Evolutionary conservation across 208 protist species (phyloP).

Genomic region (Trypanosoma platydactyli): DNA sequence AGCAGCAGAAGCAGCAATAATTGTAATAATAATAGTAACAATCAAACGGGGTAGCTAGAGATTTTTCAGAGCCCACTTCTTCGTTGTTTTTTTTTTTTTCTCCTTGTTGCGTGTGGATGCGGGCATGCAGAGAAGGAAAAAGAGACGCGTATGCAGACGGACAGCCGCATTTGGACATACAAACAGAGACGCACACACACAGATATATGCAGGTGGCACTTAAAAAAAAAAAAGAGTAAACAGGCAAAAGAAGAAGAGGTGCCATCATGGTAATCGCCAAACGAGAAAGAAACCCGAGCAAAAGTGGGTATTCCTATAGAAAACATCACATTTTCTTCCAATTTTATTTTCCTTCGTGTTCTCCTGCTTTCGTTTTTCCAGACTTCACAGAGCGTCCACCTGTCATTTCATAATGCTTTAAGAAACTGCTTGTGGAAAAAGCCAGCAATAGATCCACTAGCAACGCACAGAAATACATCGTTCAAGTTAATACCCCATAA

Average conservation of each 20-base stretch:
- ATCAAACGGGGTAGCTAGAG: neutral
- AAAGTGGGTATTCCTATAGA: too few relatives aligned
- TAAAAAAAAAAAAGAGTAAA: slow-evolving; percentile 17
- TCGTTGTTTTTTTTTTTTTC: slow-evolving; percentile 1
- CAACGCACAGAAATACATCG: too few relatives aligned
- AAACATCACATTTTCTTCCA: too few relatives aligned
- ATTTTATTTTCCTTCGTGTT: too few relatives aligned
- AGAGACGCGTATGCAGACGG: slow-evolving; percentile 8
- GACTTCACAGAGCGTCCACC: too few relatives aligned
- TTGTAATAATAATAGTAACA: slow-evolving; percentile 16
- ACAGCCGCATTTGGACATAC: slow-evolving; percentile 5
- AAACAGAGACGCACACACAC: neutral
- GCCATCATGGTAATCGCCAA: too few relatives aligned
- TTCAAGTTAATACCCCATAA: too few relatives aligned
- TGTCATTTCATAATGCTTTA: too few relatives aligned
- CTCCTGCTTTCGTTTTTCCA: too few relatives aligned
- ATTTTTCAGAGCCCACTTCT: neutral
- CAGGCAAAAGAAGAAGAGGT: neutral
- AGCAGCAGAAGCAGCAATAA: neutral
- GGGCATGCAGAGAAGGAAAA: neutral
- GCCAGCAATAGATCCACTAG: too few relatives aligned
- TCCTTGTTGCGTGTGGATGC: neutral
- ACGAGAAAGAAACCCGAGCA: too few relatives aligned
- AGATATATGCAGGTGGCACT: neutral
- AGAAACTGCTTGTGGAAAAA: too few relatives aligned